Percentiles rank a stretch among this genome's conserved stretches.
phyloP scores from a whole-genome alignment of 768 basidiomycete species.

The Lentinula guzmanii region DNA sequence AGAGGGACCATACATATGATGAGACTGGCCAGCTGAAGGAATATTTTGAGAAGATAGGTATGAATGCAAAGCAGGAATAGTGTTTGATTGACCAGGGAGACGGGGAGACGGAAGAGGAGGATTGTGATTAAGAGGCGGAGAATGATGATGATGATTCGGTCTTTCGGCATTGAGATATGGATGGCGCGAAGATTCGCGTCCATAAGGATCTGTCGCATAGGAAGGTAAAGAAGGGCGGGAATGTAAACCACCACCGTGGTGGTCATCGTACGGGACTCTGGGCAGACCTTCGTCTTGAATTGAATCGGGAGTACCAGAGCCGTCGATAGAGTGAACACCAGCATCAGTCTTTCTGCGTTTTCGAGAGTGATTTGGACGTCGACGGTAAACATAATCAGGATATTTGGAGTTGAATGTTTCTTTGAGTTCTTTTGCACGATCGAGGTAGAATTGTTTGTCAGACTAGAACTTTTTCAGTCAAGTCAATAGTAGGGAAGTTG shows the following conservation, averaged over 20 bases:
- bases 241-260: conserved; percentile 19
- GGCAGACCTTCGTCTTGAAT: conserved; percentile 18
- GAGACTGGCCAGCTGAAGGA: not conserved
- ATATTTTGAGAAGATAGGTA: conserved; percentile 1
- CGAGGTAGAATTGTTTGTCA: conserved; percentile 84
- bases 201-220: not conserved
- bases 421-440: conserved; percentile 81
- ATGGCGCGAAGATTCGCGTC: conserved; percentile 1
- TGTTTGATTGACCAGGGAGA: not conserved
- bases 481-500: not conserved
- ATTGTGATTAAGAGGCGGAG: not conserved
- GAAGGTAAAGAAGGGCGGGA: conserved; percentile 15
- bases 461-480: conserved; percentile 31
- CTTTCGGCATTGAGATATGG: not conserved
- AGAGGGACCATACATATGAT: conserved; percentile 2
- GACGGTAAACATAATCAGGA: conserved; percentile 86
- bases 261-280: conserved; percentile 16
- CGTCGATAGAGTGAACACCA: conserved; percentile 1
- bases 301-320: not conserved
- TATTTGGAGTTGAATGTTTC: conserved; percentile 82
- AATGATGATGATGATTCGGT: not conserved
- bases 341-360: conserved; percentile 41
- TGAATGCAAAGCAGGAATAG: conserved; percentile 1
- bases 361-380: conserved; percentile 83
- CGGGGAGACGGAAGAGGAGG: not conserved